Base-by-base conservation (phyloP, 2,329 filamentous ascomycete species). In the Monosporascus ibericus region DNA sequence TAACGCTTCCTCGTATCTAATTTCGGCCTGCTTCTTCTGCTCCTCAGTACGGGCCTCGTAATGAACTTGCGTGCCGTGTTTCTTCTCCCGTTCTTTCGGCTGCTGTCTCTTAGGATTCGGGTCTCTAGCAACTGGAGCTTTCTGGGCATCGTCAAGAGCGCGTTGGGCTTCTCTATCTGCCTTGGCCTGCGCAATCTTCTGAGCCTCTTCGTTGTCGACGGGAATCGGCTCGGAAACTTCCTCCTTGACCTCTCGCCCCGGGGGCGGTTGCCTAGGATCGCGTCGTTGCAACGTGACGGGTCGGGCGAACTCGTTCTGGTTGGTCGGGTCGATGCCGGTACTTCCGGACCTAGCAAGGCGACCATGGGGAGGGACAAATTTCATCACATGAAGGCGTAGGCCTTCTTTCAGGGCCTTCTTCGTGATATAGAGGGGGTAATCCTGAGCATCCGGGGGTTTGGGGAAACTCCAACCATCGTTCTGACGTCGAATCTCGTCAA, bases 1-100 rank as follows among this genome's bases (percentile, higher is more conserved):
- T 48, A 96, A 76, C 4, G 92, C 90, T 69, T 99, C 94, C 68
- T 97, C 94, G 60, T 97, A 99, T 57, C 92, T 87, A 72, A 83
- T 84, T 52, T 83, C 81, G 0, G 78, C 77, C 53, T 84, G 79
- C 75, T 79, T 95, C 78, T 80, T 94, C 75, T 72, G 92, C 64
- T 92, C 91, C 64, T 92, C 91, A 6, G 80, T 79, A 51, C 81
- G 80, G 52, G 95, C 88, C n/a, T 87, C 82, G 60, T 90, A 85
- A 65, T 89, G 91, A 22, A 95, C 88, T 62, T 91, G 89, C 58
- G 90, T 88, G 1, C 86, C 66, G 47, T 70, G 87, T 68, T 92
- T 95, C 70, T 95, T 92, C 56, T 88, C 87, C 61, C 87, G 86
- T 55, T 85, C 75, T 15, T 65, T 64, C 37, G 63, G 57, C 36